Evolutionary conservation across 2,329 filamentous ascomycete species (phyloP).

Genomic region (Cytospora piceicola): DNA sequence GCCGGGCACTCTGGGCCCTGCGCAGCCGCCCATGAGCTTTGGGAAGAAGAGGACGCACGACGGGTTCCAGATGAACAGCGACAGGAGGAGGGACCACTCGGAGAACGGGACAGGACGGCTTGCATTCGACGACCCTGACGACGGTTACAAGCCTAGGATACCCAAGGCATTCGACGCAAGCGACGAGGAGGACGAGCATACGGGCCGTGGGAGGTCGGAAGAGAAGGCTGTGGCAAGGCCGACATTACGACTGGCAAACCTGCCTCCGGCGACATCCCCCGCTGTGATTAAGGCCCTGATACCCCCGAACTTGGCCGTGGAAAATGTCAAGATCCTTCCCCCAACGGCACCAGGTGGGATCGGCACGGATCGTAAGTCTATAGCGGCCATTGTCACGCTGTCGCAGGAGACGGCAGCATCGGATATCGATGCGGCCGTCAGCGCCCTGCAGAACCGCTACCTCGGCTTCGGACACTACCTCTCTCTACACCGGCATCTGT

Average conservation of each 20-base stretch:
- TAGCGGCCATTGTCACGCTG: conserved; percentile 79
- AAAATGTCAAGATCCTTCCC: conserved; percentile 73
- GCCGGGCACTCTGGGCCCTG: conserved; percentile 63
- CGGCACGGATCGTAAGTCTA: conserved; percentile 68
- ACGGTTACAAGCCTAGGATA: conserved; percentile 48
- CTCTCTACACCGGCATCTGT: conserved; percentile 79
- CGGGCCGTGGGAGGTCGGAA: conserved; percentile 52
- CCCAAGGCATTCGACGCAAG: conserved; percentile 75
- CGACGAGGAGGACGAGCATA: conserved; percentile 57
- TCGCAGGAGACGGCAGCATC: conserved; percentile 79
- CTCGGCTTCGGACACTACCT: conserved; percentile 84
- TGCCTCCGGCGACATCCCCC: conserved; percentile 64
- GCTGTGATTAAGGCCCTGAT: conserved; percentile 64
- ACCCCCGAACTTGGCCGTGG: conserved; percentile 64
- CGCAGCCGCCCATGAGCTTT: conserved; percentile 53
- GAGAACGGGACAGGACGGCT: conserved; percentile 40
- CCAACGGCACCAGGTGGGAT: conserved; percentile 53
- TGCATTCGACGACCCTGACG: conserved; percentile 43
- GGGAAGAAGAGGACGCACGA: conserved; percentile 60
- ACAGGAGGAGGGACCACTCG: conserved; percentile 38
- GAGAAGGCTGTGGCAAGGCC: conserved; percentile 66
- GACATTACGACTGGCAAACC: conserved; percentile 62
- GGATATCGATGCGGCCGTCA: conserved; percentile 82
- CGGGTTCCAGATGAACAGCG: conserved; percentile 46
- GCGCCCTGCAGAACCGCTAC: conserved; percentile 78